Base-by-base conservation (phyloP, 1,284 basidiomycete species). In the Malassezia yamatoensis region DNA sequence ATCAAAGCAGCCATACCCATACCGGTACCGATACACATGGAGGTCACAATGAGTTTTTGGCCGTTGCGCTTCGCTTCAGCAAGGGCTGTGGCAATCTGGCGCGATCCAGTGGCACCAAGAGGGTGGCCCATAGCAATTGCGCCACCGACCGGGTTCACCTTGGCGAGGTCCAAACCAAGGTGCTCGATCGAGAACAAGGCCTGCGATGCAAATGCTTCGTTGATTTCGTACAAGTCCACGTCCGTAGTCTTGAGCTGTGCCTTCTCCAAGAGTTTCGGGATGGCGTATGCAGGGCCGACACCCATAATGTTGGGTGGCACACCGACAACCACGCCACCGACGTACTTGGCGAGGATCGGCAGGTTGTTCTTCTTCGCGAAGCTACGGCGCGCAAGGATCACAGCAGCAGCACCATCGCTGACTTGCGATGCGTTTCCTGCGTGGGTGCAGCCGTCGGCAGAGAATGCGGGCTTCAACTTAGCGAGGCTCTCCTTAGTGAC, bases 361-460 rank as follows among this genome's bases (percentile, higher is more conserved):
- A 98, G 81, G 41, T 88, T 86, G 60, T 93, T 84, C 70, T 85
- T 86, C 77, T 87, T 85, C 16, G 93, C 93, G 36, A 85, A 82
- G 29, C 85, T 87, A 54, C 93, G 83, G 59, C 89, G 83, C 35
- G 88, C 82, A 54, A 96, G 84, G 53, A 98, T 78, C 47, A 96
- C 90, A 0, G 91, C 91, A 46, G 91, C 90, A 20, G 93, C 93
- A 60, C 93, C 93, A 71, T 99, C 94, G n/a, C 89, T 90, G 45
- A 98, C 84, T 76, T 96, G 91, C 21, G 87, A 90, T 1, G 90
- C 88, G 76, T 91, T 96, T 36, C 81, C 81, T 45, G 93, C 94
- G 73, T 94, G 90, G 2, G 94, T 96, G 16, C 81, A 78, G n/a
- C 94, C 94, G 39, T 84, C 83, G 78, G 88, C 86, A 58, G 79